phyloP scores from a whole-genome alignment of 768 basidiomycete species.

The Tylopilus plumbeoviolaceoides region DNA sequence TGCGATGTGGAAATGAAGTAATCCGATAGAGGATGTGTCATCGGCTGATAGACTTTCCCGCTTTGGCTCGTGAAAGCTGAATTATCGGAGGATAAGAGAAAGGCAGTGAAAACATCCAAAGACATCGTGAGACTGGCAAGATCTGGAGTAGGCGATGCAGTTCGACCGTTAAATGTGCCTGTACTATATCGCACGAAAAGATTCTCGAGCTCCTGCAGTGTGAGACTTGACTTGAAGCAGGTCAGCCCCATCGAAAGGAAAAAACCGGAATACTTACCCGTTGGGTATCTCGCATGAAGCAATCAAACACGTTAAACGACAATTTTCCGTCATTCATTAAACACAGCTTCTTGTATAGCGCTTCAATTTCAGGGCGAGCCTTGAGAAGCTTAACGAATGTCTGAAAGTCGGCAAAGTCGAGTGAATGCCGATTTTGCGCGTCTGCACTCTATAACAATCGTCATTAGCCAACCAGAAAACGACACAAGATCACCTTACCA shows the following conservation, averaged over 20 bases:
- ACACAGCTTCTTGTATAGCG: slow-evolving; percentile 48
- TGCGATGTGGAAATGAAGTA: slow-evolving; percentile 90
- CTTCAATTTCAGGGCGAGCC: slow-evolving; percentile 75
- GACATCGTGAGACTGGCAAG: slow-evolving; percentile 33
- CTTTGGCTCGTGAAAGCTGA: slow-evolving; percentile 52
- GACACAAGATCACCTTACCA: slow-evolving; percentile 33
- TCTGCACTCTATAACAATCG: slow-evolving; percentile 55
- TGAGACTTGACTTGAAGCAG: slow-evolving; percentile 33
- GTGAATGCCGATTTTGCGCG: slow-evolving; percentile 45
- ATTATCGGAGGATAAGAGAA: slow-evolving; percentile 81
- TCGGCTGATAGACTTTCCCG: slow-evolving; percentile 64
- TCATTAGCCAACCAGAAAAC: background rate
- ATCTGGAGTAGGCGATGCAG: background rate
- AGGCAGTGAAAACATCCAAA: slow-evolving; percentile 66
- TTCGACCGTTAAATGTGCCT: background rate
- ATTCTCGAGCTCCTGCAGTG: slow-evolving; percentile 30
- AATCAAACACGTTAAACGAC: slow-evolving; percentile 40
- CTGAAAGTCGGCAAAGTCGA: slow-evolving; percentile 79
- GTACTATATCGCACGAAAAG: slow-evolving; percentile 37
- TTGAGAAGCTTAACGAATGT: slow-evolving; percentile 80
- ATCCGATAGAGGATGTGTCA: slow-evolving; percentile 83
- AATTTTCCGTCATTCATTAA: slow-evolving; percentile 28
- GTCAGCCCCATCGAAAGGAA: slow-evolving; percentile 9
- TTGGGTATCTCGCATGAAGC: slow-evolving; percentile 51
- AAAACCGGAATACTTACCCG: slow-evolving; percentile 35